phyloP scores from a whole-genome alignment of 192 early-diverging fungal genomes.

The Globomyces pollinis-pini region DNA sequence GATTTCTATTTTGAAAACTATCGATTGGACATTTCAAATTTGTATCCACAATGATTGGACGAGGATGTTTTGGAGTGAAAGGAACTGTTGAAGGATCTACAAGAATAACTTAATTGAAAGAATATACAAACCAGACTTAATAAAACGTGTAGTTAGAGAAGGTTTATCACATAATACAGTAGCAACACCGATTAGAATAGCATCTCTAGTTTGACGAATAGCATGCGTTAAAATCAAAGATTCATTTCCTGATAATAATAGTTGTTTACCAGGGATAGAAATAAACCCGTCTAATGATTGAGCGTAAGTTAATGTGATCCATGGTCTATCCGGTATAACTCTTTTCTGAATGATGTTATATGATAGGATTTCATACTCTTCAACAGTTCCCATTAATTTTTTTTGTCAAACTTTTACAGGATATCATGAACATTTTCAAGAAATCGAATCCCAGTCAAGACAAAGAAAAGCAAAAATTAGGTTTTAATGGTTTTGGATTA shows the following conservation, averaged over 20 bases:
- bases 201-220: slow-evolving; percentile 66
- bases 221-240: slow-evolving; percentile 76
- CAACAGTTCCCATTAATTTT: too few species aligned
- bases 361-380: too few species aligned
- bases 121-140: background rate
- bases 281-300: slow-evolving; percentile 87
- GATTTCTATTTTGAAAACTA: slow-evolving; percentile 36
- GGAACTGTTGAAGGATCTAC: background rate
- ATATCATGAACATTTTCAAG: too few species aligned
- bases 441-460: too few species aligned
- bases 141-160: slow-evolving; percentile 43
- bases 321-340: slow-evolving; percentile 22
- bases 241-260: slow-evolving; percentile 64
- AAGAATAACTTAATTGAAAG: slow-evolving; percentile 11
- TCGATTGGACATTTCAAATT: slow-evolving; percentile 51
- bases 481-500: too few species aligned
- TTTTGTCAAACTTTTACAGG: too few species aligned
- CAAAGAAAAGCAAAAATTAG: too few species aligned
- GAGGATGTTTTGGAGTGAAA: slow-evolving; percentile 44
- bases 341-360: too few species aligned
- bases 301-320: slow-evolving; percentile 79
- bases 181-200: slow-evolving; percentile 77
- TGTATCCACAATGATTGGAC: slow-evolving; percentile 74
- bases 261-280: slow-evolving; percentile 40
- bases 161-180: slow-evolving; percentile 79